phyloP scores from a whole-genome alignment of 1,284 basidiomycete species.

The Sanghuangporus baumii region DNA sequence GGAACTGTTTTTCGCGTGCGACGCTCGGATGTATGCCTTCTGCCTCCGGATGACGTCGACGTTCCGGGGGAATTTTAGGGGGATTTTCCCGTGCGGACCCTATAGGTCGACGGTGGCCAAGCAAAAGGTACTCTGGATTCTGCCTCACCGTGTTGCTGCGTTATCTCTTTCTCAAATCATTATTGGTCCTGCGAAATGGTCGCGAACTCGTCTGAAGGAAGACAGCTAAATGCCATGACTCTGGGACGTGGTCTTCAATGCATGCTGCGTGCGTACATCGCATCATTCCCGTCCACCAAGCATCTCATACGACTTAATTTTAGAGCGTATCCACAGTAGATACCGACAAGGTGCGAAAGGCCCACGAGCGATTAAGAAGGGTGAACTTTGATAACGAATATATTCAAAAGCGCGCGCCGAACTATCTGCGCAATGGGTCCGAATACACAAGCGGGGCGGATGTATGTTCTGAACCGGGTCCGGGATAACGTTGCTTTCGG shows the following conservation, averaged over 20 bases:
- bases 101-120: neutral
- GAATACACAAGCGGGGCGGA: too few relatives aligned
- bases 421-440: too few relatives aligned
- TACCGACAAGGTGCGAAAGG: neutral
- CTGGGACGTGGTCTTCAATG: neutral
- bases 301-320: neutral
- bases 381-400: too few relatives aligned
- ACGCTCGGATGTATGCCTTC: neutral
- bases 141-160: too few relatives aligned
- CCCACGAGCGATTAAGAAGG: too few relatives aligned
- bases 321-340: neutral
- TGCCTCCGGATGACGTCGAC: neutral
- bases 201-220: too few relatives aligned
- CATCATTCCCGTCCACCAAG: neutral
- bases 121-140: too few relatives aligned
- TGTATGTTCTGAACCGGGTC: too few relatives aligned
- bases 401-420: too few relatives aligned
- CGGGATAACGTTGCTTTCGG: too few relatives aligned
- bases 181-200: too few relatives aligned
- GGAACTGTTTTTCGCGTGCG: neutral
- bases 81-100: neutral
- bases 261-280: neutral
- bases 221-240: neutral
- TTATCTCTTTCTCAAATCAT: too few relatives aligned
- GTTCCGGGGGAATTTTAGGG: neutral